Base-by-base conservation (phyloP, 169 alveolate species). In the Cryptosporidium xiaoi region DNA sequence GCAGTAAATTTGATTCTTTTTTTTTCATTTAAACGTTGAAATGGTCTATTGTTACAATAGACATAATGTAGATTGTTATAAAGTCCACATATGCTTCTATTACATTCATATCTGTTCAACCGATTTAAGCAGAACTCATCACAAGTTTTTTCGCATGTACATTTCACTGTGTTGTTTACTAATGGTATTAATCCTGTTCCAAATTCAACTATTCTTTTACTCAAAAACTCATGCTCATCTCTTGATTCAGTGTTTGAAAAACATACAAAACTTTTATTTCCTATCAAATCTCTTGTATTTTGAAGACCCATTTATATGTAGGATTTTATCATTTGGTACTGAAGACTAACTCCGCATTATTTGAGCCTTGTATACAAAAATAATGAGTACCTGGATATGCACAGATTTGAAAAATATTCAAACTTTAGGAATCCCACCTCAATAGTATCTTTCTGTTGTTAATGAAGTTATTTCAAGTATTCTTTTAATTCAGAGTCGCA, bases 101-200 rank as follows among this genome's bases (percentile, higher is more conserved):
- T 77, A 27, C 87, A 77, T 62, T 77, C 87, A 15, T 60, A 56
- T 15, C 64, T 71, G 24, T 62, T 77, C 16, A 77, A 44, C 20
- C 87, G 87, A 77, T 77, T 77, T 6, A 77, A 62, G 53, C 87
- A 77, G 15, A 40, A 44, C 27, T 77, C 65, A 15, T 53, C 40
- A 31, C 87, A 77, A 24, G 71, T 8, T 36, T 60, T 77, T 62
- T 77, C 87, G 18, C 87, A 77, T 18, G 53, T 24, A 48, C 87
- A 77, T 34, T 62, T 77, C 50, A 58, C 87, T 40, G 71, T 24
- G 24, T 77, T 62, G 20, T 60, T 77, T 16, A 77, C 64, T 60
- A 77, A 40, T 34, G 87, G 87, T 20, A 77, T 77, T 27, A 62
- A 64, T 34, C 87, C 87, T 34, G 77, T 56, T 60, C 87, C 87